Conservation (phyloP, 805 yeast species). For the Peterozyma xylosa region DNA sequence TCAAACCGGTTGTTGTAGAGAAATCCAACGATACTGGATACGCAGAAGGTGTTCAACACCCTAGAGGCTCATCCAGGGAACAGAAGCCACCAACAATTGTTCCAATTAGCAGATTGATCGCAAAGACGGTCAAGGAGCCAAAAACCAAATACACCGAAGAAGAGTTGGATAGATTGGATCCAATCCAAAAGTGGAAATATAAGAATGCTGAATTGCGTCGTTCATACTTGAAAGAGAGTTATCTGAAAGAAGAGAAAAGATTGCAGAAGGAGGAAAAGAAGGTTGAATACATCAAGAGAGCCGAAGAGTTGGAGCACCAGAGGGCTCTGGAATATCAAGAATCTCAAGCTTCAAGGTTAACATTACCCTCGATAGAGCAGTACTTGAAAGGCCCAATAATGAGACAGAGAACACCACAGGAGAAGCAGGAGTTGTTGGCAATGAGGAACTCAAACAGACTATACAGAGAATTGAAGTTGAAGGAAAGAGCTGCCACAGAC, state of each 20-base stretch:
- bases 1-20: slow-evolving; percentile 41
- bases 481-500: slow-evolving; percentile 45
- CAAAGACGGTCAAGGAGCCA: slow-evolving; percentile 43
- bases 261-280: slow-evolving; percentile 23
- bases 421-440: slow-evolving; percentile 43
- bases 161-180: slow-evolving; percentile 27
- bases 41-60: slow-evolving; percentile 66
- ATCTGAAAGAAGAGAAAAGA: slow-evolving; percentile 27
- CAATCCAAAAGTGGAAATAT: slow-evolving; percentile 35
- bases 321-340: slow-evolving; percentile 30
- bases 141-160: slow-evolving; percentile 19
- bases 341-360: slow-evolving; percentile 49
- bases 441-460: slow-evolving; percentile 66
- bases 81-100: slow-evolving; percentile 45
- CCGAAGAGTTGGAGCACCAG: slow-evolving; percentile 13
- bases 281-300: slow-evolving; percentile 17
- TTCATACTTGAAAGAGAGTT: slow-evolving; percentile 58
- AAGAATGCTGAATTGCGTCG: slow-evolving; percentile 64
- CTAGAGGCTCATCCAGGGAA: slow-evolving; percentile 51
- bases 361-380: slow-evolving; percentile 74
- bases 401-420: slow-evolving; percentile 67
- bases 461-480: slow-evolving; percentile 40
- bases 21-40: slow-evolving; percentile 53
- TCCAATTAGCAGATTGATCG: slow-evolving; percentile 54
- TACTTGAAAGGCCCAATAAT: slow-evolving; percentile 63